Base-by-base conservation (phyloP, 176 grass and related monocot species). In the Aegilops tauschii region DNA sequence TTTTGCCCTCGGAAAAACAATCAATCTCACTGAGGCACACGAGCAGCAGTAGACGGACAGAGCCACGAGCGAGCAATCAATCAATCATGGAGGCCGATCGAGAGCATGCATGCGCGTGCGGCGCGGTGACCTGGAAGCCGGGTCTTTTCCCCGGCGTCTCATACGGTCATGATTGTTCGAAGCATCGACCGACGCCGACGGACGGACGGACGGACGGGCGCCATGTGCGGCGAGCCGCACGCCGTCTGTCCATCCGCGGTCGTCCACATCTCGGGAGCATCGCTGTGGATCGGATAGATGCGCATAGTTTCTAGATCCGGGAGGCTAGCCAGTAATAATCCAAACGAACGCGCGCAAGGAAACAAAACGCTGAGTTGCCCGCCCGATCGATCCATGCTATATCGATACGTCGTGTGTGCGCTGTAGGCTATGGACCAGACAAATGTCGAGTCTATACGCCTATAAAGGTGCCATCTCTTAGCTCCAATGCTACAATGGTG, bases 51-150 rank as follows among this genome's bases (percentile, higher is more conserved):
- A 61, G 44, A 5, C 75, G 39, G 68, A 83, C 13, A 64, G 20
- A 13, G 30, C 36, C 76, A 61, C 76, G 73, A 64, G 85, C 65
- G 50, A 64, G 85, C 85, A 69, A 84, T 52, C 50, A 63, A 84
- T 52, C 50, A 54, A 54, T 87, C 36, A 91, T 83, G 73, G 66
- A 83, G 23, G 8, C 20, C 5, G 47, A 10, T 18, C 78, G 47
- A 62, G 63, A 61, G 72, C 73, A n/a, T 21, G 69, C 10, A 40
- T 23, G 64, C 66, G 65, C 61, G 79, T 73, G 31, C 34, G 36
- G 67, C 64, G 67, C 9, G 34, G 81, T 83, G 81, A 73, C 42
- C 76, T 83, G 89, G 67, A 80, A n/a, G 9, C 0, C 12, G 20
- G 18, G 68, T 62, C 68, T 61, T 76, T 87, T 91, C 81, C 76